Evolutionary conservation across 257 asterid species (phyloP), one percentile per base, ranked within the genome.

Genomic region (Penstemon davidsonii): DNA sequence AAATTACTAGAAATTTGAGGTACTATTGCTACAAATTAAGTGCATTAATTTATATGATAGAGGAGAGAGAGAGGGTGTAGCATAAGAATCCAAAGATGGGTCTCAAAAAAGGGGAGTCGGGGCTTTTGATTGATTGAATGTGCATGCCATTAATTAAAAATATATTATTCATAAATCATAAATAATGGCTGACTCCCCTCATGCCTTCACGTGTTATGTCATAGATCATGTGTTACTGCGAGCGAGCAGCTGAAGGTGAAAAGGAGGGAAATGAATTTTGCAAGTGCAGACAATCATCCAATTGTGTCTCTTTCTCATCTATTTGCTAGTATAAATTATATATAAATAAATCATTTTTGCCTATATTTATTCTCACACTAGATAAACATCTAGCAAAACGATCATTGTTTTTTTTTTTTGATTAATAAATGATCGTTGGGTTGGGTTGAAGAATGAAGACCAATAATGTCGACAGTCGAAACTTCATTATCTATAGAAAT

Each of bases 151-250:
- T 59, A 25, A 59, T 59, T 15, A 15, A 59, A 40, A 59, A 40
- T 37, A 58, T 49, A 3, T 49, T 49, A 8, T 66, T 69, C 72
- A 75, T 78, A 75, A 50, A 58, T 82, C 82, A 79, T 81, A 78
- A 80, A 80, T 78, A 69, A 78, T 74, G 64, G 78, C 87, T 83
- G 95, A 82, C 86, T 65, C 68, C 8, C 79, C 79, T 81, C 87
- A 81, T 87, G 86, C 67, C 69, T 67, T 90, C 97, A 90, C 97
- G 90, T 88, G 97, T 77, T 81, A 51, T 84, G 86, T 80, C 84
- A 76, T 77, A 68, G 72, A 47, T 60, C 65, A 62, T 13, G 60
- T 77, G 80, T 67, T 74, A 62, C 60, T 70, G 73, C 58, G 6
- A 62, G 73, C 58, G 6, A 62, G 37, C 41, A 5, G 5, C 33